Evolutionary conservation across 345 rosid species (phyloP), one percentile per base, ranked within the genome.

Genomic region (Capsella bursapastoris): DNA sequence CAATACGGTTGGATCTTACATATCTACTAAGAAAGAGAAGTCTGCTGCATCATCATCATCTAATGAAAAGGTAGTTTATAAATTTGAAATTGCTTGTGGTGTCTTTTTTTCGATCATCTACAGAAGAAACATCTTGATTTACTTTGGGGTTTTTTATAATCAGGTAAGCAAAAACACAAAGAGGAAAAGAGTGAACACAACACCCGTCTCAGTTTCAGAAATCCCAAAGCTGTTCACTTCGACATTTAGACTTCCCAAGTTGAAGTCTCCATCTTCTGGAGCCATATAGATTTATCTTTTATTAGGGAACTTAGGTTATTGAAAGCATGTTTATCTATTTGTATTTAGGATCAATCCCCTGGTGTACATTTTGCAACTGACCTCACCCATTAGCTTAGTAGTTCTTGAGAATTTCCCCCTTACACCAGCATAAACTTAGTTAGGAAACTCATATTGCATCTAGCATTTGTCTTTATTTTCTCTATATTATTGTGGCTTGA

Each of bases 161-260:
- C 73, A 95, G 97, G 88, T 68, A 58, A 80, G 76, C 75, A 74
- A 81, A 71, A 62, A 76, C 73, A 83, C 68, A 4, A 92, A 96
- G 86, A 90, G 97, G 73, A 89, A 85, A 85, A 79, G 25, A 6
- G 78, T 8, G 63, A 86, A 79, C 14, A 64, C 15, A 35, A 57
- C 47, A 32, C 34, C 68, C 14, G 67, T 32, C 53, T 51, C 59
- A 41, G 86, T 47, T 51, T 56, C 61, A 32, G 89, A 86, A 45
- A 82, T 85, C 56, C 97, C 94, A 27, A 90, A 74, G 75, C 67
- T 89, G 82, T 92, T 92, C 83, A 70, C 87, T 14, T 81, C 92
- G 32, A 12, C 80, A 11, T 95, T 92, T 76, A 89, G 85, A 80
- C 83, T 92, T 57, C 97, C 98, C 70, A 92, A 87, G 81, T 82